Base-by-base conservation (phyloP, 2,329 filamentous ascomycete genomes). In the Scedosporium apiospermum region DNA sequence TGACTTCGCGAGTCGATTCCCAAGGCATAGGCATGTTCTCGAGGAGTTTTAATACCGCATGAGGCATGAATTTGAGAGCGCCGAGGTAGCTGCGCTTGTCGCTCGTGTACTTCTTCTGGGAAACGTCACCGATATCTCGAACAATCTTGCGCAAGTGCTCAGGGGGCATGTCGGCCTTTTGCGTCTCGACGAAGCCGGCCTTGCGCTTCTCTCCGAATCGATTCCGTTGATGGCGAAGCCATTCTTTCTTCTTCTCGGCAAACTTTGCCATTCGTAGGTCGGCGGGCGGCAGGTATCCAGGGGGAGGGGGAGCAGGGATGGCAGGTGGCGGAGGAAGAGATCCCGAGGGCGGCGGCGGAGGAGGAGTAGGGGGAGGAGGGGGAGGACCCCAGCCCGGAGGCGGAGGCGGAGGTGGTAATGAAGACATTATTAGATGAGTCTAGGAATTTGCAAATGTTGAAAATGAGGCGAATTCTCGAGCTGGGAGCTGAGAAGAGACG, bases 1-100 rank as follows among this genome's bases (percentile, higher is more conserved):
- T 98, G 65, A 99, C 96, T 71, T 99, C 95, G 66, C 93, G 86
- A 27, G 91, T 87, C 63, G 92, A 95, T 78, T 99, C 95, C 95
- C 95, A 99, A 0, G 95, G 95, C 95, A 99, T 99, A 3, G 95
- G 95, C 95, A 99, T 99, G 71, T 99, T 99, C 79, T 99, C 95
- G 63, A 99, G 76, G 26, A 99, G 82, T 80, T 99, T 99, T 78
- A 99, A 78, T 10, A 99, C 95, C 5, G 95, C 95, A 73, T 99
- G 95, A 1, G 95, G 95, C 95, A 99, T 99, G 78, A 97, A 99
- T 78, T 99, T 99, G 66, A 99, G 78, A 41, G 96, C 95, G 66
- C 96, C 96, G 58, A 99, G 83, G 75, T 99, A 99, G 76, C 93
- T 97, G 68, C 95, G 86, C 82, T 99, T 99, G 79, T 99, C 95